These are phyloP conservation scores for Leccinum angustisporum DNA, from an alignment of 1,284 basidiomycete species.

Conservation along the genomic window DNA sequence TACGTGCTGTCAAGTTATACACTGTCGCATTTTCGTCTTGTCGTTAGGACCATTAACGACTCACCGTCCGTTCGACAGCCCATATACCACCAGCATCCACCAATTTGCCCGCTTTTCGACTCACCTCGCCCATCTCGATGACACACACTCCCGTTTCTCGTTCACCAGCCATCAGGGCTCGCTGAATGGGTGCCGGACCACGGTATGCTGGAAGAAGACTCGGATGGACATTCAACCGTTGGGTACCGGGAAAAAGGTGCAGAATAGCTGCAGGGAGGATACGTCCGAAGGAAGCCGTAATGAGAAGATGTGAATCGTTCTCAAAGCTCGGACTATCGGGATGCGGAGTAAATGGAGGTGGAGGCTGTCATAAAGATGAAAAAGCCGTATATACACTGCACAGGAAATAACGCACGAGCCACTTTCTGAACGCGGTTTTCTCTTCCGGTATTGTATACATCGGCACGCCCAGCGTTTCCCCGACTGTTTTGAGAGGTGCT, in stretches of 20 bases:
- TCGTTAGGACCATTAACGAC: background rate
- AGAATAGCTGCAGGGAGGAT: slow-evolving; percentile 62
- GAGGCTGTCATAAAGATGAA: slow-evolving; percentile 35
- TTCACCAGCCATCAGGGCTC: slow-evolving; percentile 57
- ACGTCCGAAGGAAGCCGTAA: slow-evolving; percentile 93
- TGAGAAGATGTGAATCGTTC: slow-evolving; percentile 54
- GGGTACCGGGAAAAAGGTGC: slow-evolving; percentile 54
- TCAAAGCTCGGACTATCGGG: slow-evolving; percentile 26
- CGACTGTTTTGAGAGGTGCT: slow-evolving; percentile 44
- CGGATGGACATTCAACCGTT: slow-evolving; percentile 90
- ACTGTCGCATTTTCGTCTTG: slow-evolving; percentile 62
- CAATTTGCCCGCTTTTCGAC: slow-evolving; percentile 39
- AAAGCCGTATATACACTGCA: slow-evolving; percentile 17
- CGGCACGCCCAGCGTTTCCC: slow-evolving; percentile 46
- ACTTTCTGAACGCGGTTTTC: slow-evolving; percentile 51
- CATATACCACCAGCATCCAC: slow-evolving; percentile 53
- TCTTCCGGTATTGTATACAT: slow-evolving; percentile 59
- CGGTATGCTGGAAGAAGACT: slow-evolving; percentile 87
- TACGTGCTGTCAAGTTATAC: slow-evolving; percentile 16
- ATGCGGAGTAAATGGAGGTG: slow-evolving; percentile 24
- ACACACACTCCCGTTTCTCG: slow-evolving; percentile 58
- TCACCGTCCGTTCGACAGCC: slow-evolving; percentile 43
- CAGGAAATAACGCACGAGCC: slow-evolving; percentile 46
- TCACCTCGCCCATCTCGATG: slow-evolving; percentile 46
- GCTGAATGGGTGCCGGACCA: slow-evolving; percentile 92